These are phyloP conservation scores for Arthroderma sp. DNA, from an alignment of 2,329 filamentous ascomycete species.

Conservation along the genomic window DNA sequence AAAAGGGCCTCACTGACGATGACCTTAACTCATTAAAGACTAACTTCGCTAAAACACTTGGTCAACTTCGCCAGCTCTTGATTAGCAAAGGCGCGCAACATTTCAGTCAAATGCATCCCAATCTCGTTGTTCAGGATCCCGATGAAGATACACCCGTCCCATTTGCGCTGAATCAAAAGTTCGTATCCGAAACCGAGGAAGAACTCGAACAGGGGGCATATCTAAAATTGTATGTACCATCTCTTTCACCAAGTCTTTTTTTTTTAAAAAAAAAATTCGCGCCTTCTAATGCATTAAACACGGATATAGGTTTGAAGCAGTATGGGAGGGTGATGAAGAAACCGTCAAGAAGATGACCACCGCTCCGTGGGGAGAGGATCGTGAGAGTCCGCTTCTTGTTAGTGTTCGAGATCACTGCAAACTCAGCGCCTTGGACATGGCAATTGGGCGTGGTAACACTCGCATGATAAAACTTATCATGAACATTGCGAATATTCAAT, in stretches of 20 bases:
- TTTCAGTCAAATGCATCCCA: constrained; percentile 46
- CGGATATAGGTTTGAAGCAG: constrained; percentile 40
- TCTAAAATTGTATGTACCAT: constrained; percentile 6
- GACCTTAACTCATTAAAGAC: constrained; percentile 22
- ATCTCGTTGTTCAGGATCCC: no score
- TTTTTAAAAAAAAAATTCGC: no score
- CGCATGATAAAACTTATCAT: constrained; percentile 53
- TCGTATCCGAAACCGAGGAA: no score
- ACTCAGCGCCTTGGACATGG: constrained; percentile 54
- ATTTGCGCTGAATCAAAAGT: no score
- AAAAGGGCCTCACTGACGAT: constrained; percentile 11
- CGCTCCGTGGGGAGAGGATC: constrained; percentile 29
- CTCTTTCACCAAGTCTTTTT: background rate
- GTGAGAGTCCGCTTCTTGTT: constrained; percentile 49
- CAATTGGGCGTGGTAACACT: constrained; percentile 52
- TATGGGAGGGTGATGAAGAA: constrained; percentile 51
- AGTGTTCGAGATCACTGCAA: constrained; percentile 40
- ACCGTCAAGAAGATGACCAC: constrained; percentile 36
- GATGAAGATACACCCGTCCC: no score
- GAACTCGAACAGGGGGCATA: constrained; percentile 12
- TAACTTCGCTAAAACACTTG: constrained; percentile 29
- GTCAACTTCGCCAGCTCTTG: constrained; percentile 43
- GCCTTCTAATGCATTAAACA: background rate
- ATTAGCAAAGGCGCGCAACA: constrained; percentile 50
- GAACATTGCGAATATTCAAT: constrained; percentile 58